Evolutionary conservation across 2,329 filamentous ascomycete genomes (phyloP).

Genomic region (Passalora sequoiae): DNA sequence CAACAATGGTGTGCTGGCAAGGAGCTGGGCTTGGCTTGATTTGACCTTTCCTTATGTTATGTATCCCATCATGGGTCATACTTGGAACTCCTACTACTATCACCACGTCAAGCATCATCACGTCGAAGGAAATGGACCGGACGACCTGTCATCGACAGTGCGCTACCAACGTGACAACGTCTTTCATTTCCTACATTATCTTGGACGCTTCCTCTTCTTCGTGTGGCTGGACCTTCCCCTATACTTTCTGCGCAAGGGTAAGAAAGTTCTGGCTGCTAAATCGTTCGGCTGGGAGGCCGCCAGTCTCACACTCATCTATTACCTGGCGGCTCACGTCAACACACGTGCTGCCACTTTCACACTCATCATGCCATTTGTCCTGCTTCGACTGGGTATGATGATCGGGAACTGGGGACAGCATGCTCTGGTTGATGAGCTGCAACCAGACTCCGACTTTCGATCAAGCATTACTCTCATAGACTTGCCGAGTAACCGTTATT

Average conservation of each 20-base stretch:
- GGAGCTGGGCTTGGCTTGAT: slow-evolving; percentile 55
- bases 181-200: slow-evolving; percentile 63
- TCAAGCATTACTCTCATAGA: slow-evolving; percentile 77
- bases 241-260: slow-evolving; percentile 65
- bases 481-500: slow-evolving; percentile 73
- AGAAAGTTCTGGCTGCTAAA: slow-evolving; percentile 50
- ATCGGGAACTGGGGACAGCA: slow-evolving; percentile 82
- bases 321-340: slow-evolving; percentile 48
- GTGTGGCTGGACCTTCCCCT: slow-evolving; percentile 69
- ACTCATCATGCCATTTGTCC: slow-evolving; percentile 59
- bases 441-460: slow-evolving; percentile 71
- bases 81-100: slow-evolving; percentile 80
- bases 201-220: slow-evolving; percentile 67
- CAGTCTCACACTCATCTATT: slow-evolving; percentile 51
- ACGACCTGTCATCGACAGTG: slow-evolving; percentile 70
- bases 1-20: slow-evolving; percentile 61
- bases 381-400: slow-evolving; percentile 69
- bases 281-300: slow-evolving; percentile 57
- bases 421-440: slow-evolving; percentile 68
- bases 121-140: slow-evolving; percentile 72
- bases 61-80: slow-evolving; percentile 75
- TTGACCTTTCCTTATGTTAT: slow-evolving; percentile 64
- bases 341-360: slow-evolving; percentile 57
- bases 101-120: slow-evolving; percentile 85
- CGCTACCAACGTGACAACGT: slow-evolving; percentile 68